Conservation (phyloP, 805 yeast genomes). For the Suhomyces kilbournensis region DNA sequence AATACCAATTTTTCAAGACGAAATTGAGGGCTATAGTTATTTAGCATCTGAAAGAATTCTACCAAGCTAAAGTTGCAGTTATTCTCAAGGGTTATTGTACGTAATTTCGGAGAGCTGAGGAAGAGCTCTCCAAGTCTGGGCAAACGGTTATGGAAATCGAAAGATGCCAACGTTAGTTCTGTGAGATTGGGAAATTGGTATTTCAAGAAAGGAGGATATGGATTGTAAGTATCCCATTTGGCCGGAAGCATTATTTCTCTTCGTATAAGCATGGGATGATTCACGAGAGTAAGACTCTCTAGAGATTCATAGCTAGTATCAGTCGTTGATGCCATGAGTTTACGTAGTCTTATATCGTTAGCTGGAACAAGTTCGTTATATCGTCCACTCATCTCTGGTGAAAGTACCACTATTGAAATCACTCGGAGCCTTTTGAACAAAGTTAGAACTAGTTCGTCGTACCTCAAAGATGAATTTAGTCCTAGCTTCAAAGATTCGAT, state of each 20-base stretch:
- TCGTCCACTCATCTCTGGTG: conserved; percentile 14
- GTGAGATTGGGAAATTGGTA: conserved; percentile 21
- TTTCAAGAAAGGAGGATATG: conserved; percentile 23
- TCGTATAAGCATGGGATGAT: conserved; percentile 24
- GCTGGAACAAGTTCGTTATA: conserved; percentile 18
- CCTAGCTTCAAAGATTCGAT: conserved; percentile 25
- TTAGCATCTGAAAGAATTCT: conserved; percentile 25
- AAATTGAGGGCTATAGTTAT: conserved; percentile 28
- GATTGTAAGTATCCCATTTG: conserved; percentile 17
- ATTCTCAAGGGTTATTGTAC: conserved; percentile 30
- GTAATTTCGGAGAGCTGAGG: conserved; percentile 14
- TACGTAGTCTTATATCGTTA: conserved; percentile 12
- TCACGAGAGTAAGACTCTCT: conserved; percentile 21
- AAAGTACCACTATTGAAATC: conserved; percentile 21
- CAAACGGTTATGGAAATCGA: conserved; percentile 26
- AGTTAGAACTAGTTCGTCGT: conserved; percentile 19
- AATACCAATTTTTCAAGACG: conserved; percentile 23
- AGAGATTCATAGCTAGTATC: conserved; percentile 7
- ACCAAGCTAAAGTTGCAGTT: conserved; percentile 27
- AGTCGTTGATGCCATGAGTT: background rate
- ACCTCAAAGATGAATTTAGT: conserved; percentile 20
- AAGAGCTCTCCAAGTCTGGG: conserved; percentile 28
- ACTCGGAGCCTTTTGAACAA: conserved; percentile 21
- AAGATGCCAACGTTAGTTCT: conserved; percentile 28
- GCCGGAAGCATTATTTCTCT: conserved; percentile 8